Evolutionary conservation across 2,329 filamentous ascomycete species (phyloP).

Genomic region (Neonectria sp.): DNA sequence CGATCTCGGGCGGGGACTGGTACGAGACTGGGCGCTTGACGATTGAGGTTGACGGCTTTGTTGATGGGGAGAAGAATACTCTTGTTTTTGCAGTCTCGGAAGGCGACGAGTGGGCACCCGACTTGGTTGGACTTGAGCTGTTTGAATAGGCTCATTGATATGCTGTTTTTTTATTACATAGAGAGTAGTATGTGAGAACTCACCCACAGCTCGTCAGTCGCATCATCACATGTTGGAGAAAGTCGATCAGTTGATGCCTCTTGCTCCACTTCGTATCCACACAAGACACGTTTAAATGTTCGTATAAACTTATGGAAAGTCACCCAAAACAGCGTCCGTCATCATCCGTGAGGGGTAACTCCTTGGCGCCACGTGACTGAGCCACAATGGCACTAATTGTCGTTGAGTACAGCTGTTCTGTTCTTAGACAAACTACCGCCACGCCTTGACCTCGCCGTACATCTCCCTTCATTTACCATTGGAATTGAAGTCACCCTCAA

Average conservation of each 20-base stretch:
- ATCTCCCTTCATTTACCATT: background rate
- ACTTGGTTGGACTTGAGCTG: slow-evolving; percentile 60
- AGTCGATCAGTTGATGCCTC: background rate
- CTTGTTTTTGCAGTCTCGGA: slow-evolving; percentile 53
- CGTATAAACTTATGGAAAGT: background rate
- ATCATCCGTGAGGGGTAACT: background rate
- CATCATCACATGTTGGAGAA: background rate
- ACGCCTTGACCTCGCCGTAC: background rate
- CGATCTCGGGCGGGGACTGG: slow-evolving; percentile 66
- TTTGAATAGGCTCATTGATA: slow-evolving; percentile 11
- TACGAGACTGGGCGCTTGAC: slow-evolving; percentile 62
- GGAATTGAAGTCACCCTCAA: background rate
- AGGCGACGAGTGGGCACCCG: slow-evolving; percentile 53
- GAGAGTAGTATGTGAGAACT: background rate
- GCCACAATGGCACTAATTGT: background rate
- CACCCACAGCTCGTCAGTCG: too few relatives aligned
- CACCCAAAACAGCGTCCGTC: background rate
- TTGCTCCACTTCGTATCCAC: background rate
- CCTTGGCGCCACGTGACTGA: background rate
- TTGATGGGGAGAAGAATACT: slow-evolving; percentile 55
- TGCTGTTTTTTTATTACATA: background rate
- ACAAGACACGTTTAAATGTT: background rate
- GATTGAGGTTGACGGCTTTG: slow-evolving; percentile 63
- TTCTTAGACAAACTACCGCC: background rate
- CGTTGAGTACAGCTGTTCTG: background rate